These are phyloP conservation scores for Piloderma croceum DNA, from an alignment of 768 basidiomycete genomes.

Conservation along the genomic window DNA sequence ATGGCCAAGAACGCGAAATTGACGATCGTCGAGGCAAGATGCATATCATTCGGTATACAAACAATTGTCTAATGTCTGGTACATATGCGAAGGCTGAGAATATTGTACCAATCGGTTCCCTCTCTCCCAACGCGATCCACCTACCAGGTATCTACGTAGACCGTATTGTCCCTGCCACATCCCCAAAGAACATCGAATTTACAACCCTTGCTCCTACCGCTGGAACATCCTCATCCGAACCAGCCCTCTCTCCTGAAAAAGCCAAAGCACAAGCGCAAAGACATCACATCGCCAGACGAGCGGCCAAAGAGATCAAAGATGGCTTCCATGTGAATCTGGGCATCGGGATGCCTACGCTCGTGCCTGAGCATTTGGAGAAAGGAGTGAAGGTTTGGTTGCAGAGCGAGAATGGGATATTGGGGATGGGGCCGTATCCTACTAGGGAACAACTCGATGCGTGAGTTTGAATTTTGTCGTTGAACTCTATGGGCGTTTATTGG, in stretches of 20 bases:
- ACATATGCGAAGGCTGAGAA: too few relatives aligned
- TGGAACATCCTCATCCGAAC: slow-evolving; percentile 18
- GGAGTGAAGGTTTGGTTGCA: slow-evolving; percentile 84
- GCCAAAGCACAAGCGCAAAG: slow-evolving; percentile 54
- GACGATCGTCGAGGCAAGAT: slow-evolving; percentile 91
- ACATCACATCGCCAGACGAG: slow-evolving; percentile 76
- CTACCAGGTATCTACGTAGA: slow-evolving; percentile 85
- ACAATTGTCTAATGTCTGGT: too few relatives aligned
- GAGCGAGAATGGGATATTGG: slow-evolving; percentile 86
- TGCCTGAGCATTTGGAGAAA: slow-evolving; percentile 70
- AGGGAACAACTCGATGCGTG: slow-evolving; percentile 75
- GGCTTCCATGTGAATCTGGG: slow-evolving; percentile 87
- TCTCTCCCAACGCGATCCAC: slow-evolving; percentile 80
- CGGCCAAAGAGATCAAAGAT: slow-evolving; percentile 84
- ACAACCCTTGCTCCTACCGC: slow-evolving; percentile 57
- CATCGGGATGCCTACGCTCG: slow-evolving; percentile 88
- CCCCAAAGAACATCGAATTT: slow-evolving; percentile 74
- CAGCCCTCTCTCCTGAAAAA: slow-evolving; percentile 34
- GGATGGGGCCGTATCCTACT: slow-evolving; percentile 88
- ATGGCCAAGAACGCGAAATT: slow-evolving; percentile 89
- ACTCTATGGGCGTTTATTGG: slow-evolving; percentile 2
- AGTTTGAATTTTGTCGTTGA: slow-evolving; percentile 24
- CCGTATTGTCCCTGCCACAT: slow-evolving; percentile 75
- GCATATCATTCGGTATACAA: too few relatives aligned
- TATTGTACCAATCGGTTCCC: slow-evolving; percentile 76